phyloP scores from a whole-genome alignment of 2,329 filamentous ascomycete species.

The Alternaria hordeiaustralica region DNA sequence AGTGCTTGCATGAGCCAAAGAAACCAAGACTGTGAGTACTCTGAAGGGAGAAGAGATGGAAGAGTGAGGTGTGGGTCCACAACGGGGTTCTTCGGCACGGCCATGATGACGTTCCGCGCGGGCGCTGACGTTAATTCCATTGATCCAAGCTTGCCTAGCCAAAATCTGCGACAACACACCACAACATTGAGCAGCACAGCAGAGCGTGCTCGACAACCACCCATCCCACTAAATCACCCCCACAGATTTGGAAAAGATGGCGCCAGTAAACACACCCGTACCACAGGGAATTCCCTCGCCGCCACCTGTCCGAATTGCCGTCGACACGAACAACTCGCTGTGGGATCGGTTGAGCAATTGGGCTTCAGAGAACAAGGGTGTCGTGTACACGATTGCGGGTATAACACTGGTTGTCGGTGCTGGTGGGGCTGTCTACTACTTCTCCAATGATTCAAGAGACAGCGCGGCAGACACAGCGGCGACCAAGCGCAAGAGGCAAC shows the following conservation, averaged over 20 bases:
- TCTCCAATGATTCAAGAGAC: constrained; percentile 61
- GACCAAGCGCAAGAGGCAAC: constrained; percentile 80
- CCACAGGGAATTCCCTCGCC: constrained; percentile 40
- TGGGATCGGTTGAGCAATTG: constrained; percentile 92
- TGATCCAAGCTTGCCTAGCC: constrained; percentile 14
- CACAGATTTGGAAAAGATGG: constrained; percentile 32
- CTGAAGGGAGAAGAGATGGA: background rate
- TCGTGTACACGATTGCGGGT: constrained; percentile 95
- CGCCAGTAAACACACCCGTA: constrained; percentile 34
- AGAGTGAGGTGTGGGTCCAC: background rate
- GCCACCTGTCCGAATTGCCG: constrained; percentile 46
- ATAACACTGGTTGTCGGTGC: constrained; percentile 90
- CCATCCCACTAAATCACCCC: constrained; percentile 9
- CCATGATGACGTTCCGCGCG: background rate
- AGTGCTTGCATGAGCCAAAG: too few relatives aligned
- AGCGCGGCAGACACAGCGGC: constrained; percentile 39
- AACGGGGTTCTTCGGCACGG: background rate
- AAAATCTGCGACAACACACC: constrained; percentile 24
- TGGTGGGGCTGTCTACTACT: constrained; percentile 91
- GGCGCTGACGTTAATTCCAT: background rate
- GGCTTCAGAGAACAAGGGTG: constrained; percentile 93
- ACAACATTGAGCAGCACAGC: constrained; percentile 24
- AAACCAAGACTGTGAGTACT: background rate
- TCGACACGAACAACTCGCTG: constrained; percentile 63
- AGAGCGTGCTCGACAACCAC: background rate